Conservation (phyloP, 1,284 basidiomycete genomes). For the Apiotrichum gracile region DNA sequence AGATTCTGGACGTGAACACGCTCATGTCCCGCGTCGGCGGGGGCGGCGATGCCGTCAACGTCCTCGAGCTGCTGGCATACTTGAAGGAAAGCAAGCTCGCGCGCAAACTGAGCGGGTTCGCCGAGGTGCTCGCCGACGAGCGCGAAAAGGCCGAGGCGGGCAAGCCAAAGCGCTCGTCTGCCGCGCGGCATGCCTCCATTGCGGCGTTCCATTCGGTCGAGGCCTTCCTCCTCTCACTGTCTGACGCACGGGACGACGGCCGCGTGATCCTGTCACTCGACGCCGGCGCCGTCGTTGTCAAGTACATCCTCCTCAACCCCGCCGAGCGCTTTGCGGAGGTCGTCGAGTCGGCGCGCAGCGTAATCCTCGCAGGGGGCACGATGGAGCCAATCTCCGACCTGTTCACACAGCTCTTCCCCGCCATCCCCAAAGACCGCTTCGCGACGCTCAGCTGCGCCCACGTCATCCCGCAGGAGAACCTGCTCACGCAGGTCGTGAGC, state of each 20-base stretch:
- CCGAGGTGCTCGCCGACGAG: constrained; percentile 55
- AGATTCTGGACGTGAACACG: constrained; percentile 49
- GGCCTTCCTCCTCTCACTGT: constrained; percentile 74
- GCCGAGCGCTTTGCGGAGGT: constrained; percentile 78
- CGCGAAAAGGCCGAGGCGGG: constrained; percentile 3
- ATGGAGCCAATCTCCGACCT: constrained; percentile 98
- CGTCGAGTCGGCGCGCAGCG: constrained; percentile 68
- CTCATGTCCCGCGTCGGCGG: constrained; percentile 63
- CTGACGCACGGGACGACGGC: constrained; percentile 71
- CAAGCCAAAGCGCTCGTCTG: not conserved
- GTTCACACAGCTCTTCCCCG: constrained; percentile 70
- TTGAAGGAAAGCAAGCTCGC: constrained; percentile 77
- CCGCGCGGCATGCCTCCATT: constrained; percentile 49
- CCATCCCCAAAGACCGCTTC: constrained; percentile 59
- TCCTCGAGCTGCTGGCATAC: constrained; percentile 77
- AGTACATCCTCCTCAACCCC: constrained; percentile 93
- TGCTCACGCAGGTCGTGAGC: constrained; percentile 70
- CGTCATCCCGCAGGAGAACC: constrained; percentile 75
- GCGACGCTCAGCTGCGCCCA: constrained; percentile 85
- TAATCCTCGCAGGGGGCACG: constrained; percentile 89
- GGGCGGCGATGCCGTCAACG: constrained; percentile 60
- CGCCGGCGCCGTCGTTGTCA: constrained; percentile 52
- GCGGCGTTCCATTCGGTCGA: constrained; percentile 80
- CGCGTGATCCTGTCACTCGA: constrained; percentile 47
- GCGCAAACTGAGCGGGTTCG: constrained; percentile 67